Conservation (phyloP, 2,329 filamentous ascomycete species). For the Sporothrix curviconia region DNA sequence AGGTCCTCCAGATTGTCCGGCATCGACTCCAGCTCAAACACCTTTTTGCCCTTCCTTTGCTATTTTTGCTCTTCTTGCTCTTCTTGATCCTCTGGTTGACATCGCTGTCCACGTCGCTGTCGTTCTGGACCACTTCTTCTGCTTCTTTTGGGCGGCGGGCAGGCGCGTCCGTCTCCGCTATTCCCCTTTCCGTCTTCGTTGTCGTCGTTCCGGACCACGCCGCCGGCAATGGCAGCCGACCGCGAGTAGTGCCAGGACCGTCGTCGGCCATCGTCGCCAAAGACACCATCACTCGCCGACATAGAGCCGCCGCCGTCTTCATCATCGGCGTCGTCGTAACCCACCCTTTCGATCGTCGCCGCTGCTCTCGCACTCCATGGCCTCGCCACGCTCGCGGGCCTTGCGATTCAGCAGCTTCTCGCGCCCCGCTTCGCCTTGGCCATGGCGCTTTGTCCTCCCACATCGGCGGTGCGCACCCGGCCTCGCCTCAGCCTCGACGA, state of each 20-base stretch:
- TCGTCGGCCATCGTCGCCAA: slow-evolving; percentile 41
- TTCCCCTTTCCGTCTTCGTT: slow-evolving; percentile 22
- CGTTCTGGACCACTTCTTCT: slow-evolving; percentile 73
- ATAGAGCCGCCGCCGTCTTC: slow-evolving; percentile 25
- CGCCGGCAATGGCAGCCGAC: slow-evolving; percentile 47
- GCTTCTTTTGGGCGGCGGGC: slow-evolving; percentile 52
- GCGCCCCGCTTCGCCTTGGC: slow-evolving; percentile 70
- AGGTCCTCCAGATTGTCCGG: slow-evolving; percentile 75
- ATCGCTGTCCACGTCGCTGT: slow-evolving; percentile 38
- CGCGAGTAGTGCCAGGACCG: slow-evolving; percentile 51
- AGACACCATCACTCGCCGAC: slow-evolving; percentile 33
- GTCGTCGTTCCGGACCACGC: slow-evolving; percentile 20
- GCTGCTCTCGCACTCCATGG: slow-evolving; percentile 27
- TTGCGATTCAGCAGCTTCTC: slow-evolving; percentile 72
- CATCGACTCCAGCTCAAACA: slow-evolving; percentile 58
- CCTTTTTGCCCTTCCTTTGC: slow-evolving; percentile 30
- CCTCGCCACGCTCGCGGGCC: slow-evolving; percentile 48
- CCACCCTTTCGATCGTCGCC: slow-evolving; percentile 22
- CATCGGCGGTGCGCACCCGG: slow-evolving; percentile 68
- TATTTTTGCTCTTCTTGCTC: slow-evolving; percentile 39
- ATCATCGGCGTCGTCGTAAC: slow-evolving; percentile 26
- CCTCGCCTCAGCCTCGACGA: slow-evolving; percentile 68
- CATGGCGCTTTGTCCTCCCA: slow-evolving; percentile 73
- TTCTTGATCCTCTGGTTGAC: slow-evolving; percentile 34
- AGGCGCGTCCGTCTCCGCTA: slow-evolving; percentile 24